phyloP scores from a whole-genome alignment of 2,329 filamentous ascomycete species.

The Didymella pinodella region DNA sequence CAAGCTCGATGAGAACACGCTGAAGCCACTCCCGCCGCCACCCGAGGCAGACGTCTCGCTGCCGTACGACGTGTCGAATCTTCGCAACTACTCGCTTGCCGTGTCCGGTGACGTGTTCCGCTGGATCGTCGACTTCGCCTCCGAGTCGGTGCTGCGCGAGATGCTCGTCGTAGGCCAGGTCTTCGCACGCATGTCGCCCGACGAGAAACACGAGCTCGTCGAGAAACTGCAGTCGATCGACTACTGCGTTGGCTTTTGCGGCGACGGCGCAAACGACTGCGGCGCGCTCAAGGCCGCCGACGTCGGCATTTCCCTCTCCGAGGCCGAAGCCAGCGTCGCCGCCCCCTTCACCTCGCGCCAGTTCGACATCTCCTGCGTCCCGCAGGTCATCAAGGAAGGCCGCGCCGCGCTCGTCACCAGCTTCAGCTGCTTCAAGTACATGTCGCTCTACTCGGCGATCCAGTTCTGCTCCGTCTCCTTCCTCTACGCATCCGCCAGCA shows the following conservation, averaged over 20 bases:
- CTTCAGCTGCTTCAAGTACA: constrained; percentile 99
- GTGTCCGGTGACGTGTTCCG: constrained; percentile 94
- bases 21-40: constrained; percentile 78
- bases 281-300: constrained; percentile 96
- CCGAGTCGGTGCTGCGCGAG: constrained; percentile 78
- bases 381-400: constrained; percentile 90
- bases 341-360: constrained; percentile 94
- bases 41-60: constrained; percentile 79
- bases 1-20: constrained; percentile 77
- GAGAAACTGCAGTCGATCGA: constrained; percentile 97
- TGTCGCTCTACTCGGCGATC: constrained; percentile 99
- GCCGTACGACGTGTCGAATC: constrained; percentile 82
- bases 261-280: constrained; percentile 97
- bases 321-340: constrained; percentile 97
- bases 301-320: constrained; percentile 94
- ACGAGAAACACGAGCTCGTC: constrained; percentile 97
- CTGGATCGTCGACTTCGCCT: constrained; percentile 92
- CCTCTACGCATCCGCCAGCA: constrained; percentile 90
- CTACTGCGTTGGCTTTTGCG: constrained; percentile 95
- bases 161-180: constrained; percentile 93
- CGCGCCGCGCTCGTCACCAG: constrained; percentile 95
- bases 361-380: constrained; percentile 96
- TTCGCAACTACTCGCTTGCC: constrained; percentile 86
- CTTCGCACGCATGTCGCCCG: constrained; percentile 97
- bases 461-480: constrained; percentile 98